phyloP scores from a whole-genome alignment of 345 rosid species.

The Heritiera littoralis region DNA sequence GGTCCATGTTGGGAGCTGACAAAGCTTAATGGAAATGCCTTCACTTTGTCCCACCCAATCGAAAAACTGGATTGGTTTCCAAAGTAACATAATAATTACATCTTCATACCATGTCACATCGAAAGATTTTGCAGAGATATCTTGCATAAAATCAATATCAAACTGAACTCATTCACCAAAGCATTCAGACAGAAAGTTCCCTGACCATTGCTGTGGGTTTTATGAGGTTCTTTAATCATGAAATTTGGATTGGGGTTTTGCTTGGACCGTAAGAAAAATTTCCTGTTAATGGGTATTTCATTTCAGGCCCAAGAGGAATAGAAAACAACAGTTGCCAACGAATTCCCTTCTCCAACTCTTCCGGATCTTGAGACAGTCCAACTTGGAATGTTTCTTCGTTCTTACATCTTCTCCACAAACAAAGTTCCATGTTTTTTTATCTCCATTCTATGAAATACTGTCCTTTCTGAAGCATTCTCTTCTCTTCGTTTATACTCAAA shows the following conservation, averaged over 20 bases:
- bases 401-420: slow-evolving; percentile 40
- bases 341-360: slow-evolving; percentile 45
- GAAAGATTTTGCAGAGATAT: not conserved
- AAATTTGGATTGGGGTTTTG: not conserved
- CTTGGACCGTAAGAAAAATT: not conserved
- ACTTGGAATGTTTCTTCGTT: slow-evolving; percentile 43
- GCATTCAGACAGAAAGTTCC: not conserved
- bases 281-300: not conserved
- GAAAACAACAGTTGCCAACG: not conserved
- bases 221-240: not conserved
- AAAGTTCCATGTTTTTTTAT: slow-evolving; percentile 26
- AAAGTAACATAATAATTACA: not conserved
- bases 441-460: not conserved
- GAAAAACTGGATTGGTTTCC: not conserved
- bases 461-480: slow-evolving; percentile 17
- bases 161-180: not conserved
- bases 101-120: not conserved
- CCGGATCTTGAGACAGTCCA: slow-evolving; percentile 62
- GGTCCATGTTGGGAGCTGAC: slow-evolving; percentile 10
- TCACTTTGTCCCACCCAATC: slow-evolving; percentile 12
- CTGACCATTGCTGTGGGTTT: not conserved
- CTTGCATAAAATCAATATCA: not conserved
- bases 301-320: too few relatives aligned
- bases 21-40: slow-evolving; percentile 14
- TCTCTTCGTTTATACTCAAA: not conserved